phyloP scores from a whole-genome alignment of 768 basidiomycete species.

The Galerina sulciceps region DNA sequence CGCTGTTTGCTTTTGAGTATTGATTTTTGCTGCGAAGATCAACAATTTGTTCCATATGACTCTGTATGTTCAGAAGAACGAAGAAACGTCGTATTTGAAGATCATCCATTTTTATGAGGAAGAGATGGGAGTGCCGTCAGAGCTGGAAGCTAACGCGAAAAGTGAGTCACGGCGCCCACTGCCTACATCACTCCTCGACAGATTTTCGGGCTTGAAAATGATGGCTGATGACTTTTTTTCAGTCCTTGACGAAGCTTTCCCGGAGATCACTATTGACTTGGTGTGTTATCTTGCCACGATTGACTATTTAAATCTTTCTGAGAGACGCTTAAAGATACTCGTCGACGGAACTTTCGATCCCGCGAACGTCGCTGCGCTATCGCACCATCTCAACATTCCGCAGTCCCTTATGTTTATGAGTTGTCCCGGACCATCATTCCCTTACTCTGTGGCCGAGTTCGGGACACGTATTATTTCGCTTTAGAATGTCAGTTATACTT shows the following conservation, averaged over 20 bases:
- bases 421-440: slow-evolving; percentile 25
- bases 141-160: slow-evolving; percentile 74
- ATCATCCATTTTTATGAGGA: slow-evolving; percentile 67
- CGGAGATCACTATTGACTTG: slow-evolving; percentile 37
- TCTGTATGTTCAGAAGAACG: slow-evolving; percentile 67
- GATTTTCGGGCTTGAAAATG: too few species aligned
- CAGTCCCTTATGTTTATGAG: slow-evolving; percentile 33
- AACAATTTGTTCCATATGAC: slow-evolving; percentile 67
- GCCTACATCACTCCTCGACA: background rate
- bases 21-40: slow-evolving; percentile 46
- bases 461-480: slow-evolving; percentile 29
- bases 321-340: slow-evolving; percentile 20
- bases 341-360: slow-evolving; percentile 28
- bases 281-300: slow-evolving; percentile 16
- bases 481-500: background rate
- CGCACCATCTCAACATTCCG: slow-evolving; percentile 24
- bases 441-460: slow-evolving; percentile 23
- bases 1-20: background rate
- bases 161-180: slow-evolving; percentile 37
- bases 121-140: slow-evolving; percentile 60
- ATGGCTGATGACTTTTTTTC: background rate
- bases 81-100: slow-evolving; percentile 72
- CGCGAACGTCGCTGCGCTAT: slow-evolving; percentile 24
- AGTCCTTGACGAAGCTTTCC: slow-evolving; percentile 55
- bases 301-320: background rate